Percentiles rank a stretch among this genome's conserved stretches.
Evolutionary conservation across 2,329 filamentous ascomycete species (phyloP).

Genomic region (Pezicula neosporulosa): DNA sequence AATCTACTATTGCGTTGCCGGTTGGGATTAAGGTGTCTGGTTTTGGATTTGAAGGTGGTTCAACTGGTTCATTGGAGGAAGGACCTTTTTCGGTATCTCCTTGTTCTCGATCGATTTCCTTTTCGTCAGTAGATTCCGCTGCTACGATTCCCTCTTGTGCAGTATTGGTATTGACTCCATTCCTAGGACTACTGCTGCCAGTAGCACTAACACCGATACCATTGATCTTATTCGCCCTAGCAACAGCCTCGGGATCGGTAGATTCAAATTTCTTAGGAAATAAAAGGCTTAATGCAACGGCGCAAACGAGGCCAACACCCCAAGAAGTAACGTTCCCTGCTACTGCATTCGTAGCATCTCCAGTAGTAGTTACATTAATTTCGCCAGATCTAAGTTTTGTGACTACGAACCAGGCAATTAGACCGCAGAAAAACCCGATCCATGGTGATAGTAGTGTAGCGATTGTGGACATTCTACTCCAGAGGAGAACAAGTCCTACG

Average conservation of each 20-base stretch:
- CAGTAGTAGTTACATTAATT: slow-evolving; percentile 33
- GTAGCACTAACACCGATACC: slow-evolving; percentile 14
- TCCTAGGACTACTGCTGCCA: background rate
- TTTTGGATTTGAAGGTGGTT: slow-evolving; percentile 13
- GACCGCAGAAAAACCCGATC: slow-evolving; percentile 29
- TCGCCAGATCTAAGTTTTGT: slow-evolving; percentile 29
- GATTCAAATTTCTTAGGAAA: slow-evolving; percentile 28
- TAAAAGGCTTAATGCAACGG: slow-evolving; percentile 29
- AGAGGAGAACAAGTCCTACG: slow-evolving; percentile 34
- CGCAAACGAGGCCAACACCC: slow-evolving; percentile 30
- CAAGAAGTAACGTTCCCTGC: slow-evolving; percentile 35
- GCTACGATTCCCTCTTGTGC: background rate
- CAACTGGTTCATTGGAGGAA: background rate
- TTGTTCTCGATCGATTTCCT: slow-evolving; percentile 2
- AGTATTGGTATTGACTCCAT: background rate
- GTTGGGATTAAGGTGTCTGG: slow-evolving; percentile 26
- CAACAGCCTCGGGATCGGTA: slow-evolving; percentile 17
- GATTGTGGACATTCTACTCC: slow-evolving; percentile 34
- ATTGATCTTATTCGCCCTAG: slow-evolving; percentile 27
- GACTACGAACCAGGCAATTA: slow-evolving; percentile 35
- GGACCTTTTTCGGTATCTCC: slow-evolving; percentile 9
- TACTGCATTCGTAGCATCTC: slow-evolving; percentile 34
- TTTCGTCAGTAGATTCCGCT: background rate
- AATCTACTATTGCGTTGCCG: slow-evolving; percentile 39
- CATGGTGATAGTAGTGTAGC: slow-evolving; percentile 32